A percentile compares a stretch with the other conserved stretches of the same genome.
phyloP scores from a whole-genome alignment of 805 yeast genomes.

The Kluyveromyces nonfermentans region DNA sequence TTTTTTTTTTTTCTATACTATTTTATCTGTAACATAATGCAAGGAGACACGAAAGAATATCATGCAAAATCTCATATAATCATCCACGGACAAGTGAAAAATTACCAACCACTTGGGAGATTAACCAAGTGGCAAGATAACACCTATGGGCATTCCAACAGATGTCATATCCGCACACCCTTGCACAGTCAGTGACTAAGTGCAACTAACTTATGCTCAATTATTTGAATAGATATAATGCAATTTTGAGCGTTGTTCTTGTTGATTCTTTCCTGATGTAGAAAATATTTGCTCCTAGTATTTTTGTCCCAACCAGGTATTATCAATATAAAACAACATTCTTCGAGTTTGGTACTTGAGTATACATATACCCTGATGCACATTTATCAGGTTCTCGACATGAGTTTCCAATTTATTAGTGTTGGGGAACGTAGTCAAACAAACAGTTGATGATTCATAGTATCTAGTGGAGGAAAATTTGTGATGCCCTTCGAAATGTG shows the following conservation, averaged over 20 bases:
- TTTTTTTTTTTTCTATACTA: neutral
- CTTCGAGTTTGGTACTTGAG: neutral
- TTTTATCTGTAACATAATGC: constrained; percentile 1
- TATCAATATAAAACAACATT: neutral
- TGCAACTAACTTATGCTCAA: neutral
- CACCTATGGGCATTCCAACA: neutral
- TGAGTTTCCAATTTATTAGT: neutral
- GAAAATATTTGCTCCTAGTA: neutral
- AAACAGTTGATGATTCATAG: neutral
- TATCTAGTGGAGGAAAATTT: neutral
- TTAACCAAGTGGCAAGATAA: neutral
- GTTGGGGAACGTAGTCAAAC: neutral
- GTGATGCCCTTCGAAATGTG: too few relatives aligned
- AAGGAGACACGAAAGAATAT: neutral
- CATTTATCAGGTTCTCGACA: neutral
- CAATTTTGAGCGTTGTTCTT: neutral
- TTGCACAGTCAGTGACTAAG: neutral
- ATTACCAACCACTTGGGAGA: neutral
- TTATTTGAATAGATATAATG: neutral
- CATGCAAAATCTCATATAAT: neutral
- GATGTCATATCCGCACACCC: neutral
- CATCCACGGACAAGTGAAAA: neutral
- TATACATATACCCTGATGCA: neutral
- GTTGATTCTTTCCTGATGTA: neutral
- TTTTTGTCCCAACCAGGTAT: neutral